These are phyloP conservation scores for Mycena sanguinolenta DNA, from an alignment of 768 basidiomycete species.

Conservation along the genomic window DNA sequence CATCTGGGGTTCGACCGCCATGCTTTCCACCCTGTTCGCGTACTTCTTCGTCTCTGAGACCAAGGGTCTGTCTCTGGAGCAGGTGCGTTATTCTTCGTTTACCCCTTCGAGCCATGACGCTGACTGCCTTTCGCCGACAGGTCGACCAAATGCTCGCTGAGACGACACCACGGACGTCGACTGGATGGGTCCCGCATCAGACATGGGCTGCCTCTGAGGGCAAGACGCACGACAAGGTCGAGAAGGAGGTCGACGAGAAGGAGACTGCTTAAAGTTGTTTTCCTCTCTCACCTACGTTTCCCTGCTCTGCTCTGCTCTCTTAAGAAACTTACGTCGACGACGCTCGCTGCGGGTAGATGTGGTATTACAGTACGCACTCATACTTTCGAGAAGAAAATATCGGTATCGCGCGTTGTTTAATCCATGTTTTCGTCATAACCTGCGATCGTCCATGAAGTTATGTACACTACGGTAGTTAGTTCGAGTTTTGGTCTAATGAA, in stretches of 20 bases:
- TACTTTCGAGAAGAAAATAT: too few relatives aligned
- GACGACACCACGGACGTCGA: conserved; percentile 58
- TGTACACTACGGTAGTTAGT: too few relatives aligned
- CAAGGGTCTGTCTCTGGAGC: conserved; percentile 3
- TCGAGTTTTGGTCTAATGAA: too few relatives aligned
- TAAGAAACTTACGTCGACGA: too few relatives aligned
- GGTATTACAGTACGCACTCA: too few relatives aligned
- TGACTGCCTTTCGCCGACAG: conserved; percentile 42
- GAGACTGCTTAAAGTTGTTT: background rate
- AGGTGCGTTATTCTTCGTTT: background rate
- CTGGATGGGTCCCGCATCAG: conserved; percentile 40
- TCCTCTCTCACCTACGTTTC: background rate
- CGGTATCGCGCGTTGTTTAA: too few relatives aligned
- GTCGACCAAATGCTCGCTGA: conserved; percentile 70
- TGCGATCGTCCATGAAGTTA: too few relatives aligned
- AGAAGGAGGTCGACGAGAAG: background rate
- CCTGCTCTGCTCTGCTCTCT: background rate
- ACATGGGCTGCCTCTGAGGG: conserved; percentile 41
- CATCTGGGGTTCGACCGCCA: conserved; percentile 17
- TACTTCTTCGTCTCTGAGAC: conserved; percentile 12
- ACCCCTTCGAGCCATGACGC: conserved; percentile 51
- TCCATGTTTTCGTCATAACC: too few relatives aligned
- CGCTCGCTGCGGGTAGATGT: too few relatives aligned
- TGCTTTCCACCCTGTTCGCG: conserved; percentile 4
- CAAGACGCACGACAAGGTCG: conserved; percentile 9